Percentiles rank a stretch among this genome's conserved stretches.
Evolutionary conservation across 2,329 filamentous ascomycete genomes (phyloP).

Genomic region (Lecanoromycetidae sp.): DNA sequence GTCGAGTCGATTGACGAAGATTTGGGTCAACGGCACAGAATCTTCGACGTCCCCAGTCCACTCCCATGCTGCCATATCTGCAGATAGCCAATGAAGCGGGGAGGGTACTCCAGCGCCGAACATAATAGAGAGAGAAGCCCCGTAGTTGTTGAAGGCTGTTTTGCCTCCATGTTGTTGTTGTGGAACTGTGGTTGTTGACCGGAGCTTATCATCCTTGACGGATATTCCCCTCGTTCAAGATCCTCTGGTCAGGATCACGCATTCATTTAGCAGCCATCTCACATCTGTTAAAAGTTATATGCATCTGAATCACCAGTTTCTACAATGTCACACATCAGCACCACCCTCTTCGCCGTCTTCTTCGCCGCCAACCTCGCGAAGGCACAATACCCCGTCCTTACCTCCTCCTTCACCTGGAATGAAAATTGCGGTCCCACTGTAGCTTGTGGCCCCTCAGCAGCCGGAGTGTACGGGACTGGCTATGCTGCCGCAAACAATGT

Average conservation of each 20-base stretch:
- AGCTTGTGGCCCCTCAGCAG: constrained; percentile 13
- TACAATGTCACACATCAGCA: not conserved
- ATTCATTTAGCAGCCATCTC: not conserved
- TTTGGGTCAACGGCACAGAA: too few relatives aligned
- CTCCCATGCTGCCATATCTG: too few relatives aligned
- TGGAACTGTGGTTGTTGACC: not conserved
- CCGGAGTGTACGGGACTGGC: constrained; percentile 4
- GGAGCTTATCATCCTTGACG: not conserved
- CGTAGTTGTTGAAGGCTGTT: too few relatives aligned
- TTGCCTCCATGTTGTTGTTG: too few relatives aligned
- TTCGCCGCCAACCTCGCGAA: not conserved
- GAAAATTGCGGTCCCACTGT: constrained; percentile 8
- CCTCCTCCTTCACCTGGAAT: constrained; percentile 16
- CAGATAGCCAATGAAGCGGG: too few relatives aligned
- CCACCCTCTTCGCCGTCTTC: not conserved
- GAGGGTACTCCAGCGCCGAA: too few relatives aligned
- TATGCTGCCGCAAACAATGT: constrained; percentile 12
- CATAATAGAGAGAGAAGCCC: too few relatives aligned
- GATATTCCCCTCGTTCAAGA: constrained; percentile 2
- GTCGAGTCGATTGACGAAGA: too few relatives aligned
- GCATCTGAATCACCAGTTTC: not conserved
- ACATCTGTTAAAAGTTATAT: not conserved
- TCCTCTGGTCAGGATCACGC: constrained; percentile 6
- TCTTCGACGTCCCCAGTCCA: too few relatives aligned
- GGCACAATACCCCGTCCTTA: constrained; percentile 2